A percentile compares a stretch with the other conserved stretches of the same genome.
Evolutionary conservation across 2,329 filamentous ascomycete species (phyloP).

Genomic region (Pestalotiopsis sp.): DNA sequence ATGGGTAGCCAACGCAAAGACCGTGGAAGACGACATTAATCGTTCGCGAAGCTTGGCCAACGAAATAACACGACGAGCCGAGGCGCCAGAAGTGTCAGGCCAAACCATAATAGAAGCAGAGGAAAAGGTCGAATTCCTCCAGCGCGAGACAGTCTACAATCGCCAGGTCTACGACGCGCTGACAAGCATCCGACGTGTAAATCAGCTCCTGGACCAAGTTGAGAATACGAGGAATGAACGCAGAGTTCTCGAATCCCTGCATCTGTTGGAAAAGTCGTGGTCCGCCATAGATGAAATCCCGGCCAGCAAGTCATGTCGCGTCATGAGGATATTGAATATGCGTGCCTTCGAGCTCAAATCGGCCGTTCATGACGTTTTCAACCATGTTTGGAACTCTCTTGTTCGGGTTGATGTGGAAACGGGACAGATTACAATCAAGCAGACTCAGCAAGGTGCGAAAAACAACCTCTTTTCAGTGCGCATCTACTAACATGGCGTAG

Average conservation of each 20-base stretch:
- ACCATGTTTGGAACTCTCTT: constrained; percentile 69
- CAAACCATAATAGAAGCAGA: constrained; percentile 53
- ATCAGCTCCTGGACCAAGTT: constrained; percentile 61
- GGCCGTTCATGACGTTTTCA: constrained; percentile 65
- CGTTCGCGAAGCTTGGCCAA: constrained; percentile 76
- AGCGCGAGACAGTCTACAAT: constrained; percentile 59
- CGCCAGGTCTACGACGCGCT: constrained; percentile 54
- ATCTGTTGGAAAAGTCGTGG: constrained; percentile 58
- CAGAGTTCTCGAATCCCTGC: constrained; percentile 57
- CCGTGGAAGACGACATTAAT: constrained; percentile 82
- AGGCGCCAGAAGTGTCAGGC: constrained; percentile 58
- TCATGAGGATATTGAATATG: constrained; percentile 64
- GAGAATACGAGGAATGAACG: constrained; percentile 56
- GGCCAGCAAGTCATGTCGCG: constrained; percentile 60
- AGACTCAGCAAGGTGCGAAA: constrained; percentile 48
- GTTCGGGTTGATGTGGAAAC: constrained; percentile 61
- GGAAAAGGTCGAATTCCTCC: constrained; percentile 56
- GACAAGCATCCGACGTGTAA: constrained; percentile 54
- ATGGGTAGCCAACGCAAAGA: constrained; percentile 84
- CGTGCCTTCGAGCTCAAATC: constrained; percentile 67
- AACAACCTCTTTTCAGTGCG: background rate
- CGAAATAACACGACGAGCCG: constrained; percentile 77
- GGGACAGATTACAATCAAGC: constrained; percentile 56
- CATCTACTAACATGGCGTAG: constrained; percentile 30
- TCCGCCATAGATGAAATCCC: constrained; percentile 59